Evolutionary conservation across 768 basidiomycete species (phyloP).

Genomic region (Pleurotus tuoliensis): DNA sequence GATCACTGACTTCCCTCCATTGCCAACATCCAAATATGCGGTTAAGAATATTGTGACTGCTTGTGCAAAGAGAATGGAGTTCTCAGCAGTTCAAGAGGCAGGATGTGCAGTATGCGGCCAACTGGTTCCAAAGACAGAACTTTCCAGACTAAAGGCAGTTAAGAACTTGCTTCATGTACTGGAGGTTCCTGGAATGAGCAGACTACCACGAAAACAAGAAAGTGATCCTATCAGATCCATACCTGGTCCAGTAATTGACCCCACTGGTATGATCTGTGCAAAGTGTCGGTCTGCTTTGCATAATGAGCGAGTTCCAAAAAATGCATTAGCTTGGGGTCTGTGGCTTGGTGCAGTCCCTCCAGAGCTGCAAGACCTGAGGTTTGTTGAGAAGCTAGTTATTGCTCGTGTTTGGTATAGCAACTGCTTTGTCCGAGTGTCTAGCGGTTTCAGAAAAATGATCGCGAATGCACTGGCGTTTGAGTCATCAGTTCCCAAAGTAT

Average conservation of each 20-base stretch:
- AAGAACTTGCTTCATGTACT: background rate
- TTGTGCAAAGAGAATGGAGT: background rate
- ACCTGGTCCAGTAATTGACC: background rate
- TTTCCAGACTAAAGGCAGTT: background rate
- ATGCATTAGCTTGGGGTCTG: conserved; percentile 25
- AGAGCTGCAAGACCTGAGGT: conserved; percentile 17
- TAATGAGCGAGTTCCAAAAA: conserved; percentile 10
- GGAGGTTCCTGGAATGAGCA: background rate
- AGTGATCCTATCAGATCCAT: background rate
- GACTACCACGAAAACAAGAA: background rate
- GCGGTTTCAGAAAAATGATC: conserved; percentile 13
- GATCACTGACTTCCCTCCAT: background rate
- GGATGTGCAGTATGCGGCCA: conserved; percentile 2
- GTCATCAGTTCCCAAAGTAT: conserved; percentile 17
- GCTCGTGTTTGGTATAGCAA: conserved; percentile 15
- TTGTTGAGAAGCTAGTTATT: conserved; percentile 17
- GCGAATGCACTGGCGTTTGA: conserved; percentile 24
- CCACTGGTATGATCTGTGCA: background rate
- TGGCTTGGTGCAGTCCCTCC: conserved; percentile 27
- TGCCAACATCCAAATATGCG: background rate
- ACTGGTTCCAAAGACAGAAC: background rate
- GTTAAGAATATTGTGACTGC: background rate
- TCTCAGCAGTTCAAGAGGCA: background rate
- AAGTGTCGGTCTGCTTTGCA: conserved; percentile 4
- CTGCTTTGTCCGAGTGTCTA: conserved; percentile 18